phyloP scores from a whole-genome alignment of 164 flowering plant genomes.

The Cinnamomum chago region DNA sequence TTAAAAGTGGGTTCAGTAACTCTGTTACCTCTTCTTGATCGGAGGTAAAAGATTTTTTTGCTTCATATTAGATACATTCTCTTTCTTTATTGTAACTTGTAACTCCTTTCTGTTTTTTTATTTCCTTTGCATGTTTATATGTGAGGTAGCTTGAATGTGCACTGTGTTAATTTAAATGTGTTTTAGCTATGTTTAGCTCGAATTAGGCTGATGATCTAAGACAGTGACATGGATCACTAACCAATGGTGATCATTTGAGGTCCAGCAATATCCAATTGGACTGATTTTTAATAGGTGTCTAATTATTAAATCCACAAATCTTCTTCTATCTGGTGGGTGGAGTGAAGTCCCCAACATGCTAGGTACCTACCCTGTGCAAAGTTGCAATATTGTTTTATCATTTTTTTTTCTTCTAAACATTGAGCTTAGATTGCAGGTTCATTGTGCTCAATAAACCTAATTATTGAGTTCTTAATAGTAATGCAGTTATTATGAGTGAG shows the following conservation, averaged over 20 bases:
- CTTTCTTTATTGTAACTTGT: background rate
- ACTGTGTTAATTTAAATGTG: too few species aligned
- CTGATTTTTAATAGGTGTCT: background rate
- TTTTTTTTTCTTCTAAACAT: background rate
- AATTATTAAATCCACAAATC: background rate
- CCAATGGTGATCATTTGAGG: background rate
- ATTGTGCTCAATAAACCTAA: background rate
- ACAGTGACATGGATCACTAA: too few species aligned
- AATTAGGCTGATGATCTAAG: too few species aligned
- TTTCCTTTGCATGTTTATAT: too few species aligned
- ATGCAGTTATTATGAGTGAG: background rate
- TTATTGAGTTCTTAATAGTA: background rate
- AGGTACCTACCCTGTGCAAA: too few species aligned
- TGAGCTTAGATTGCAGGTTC: background rate
- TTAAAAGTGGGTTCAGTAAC: slow-evolving; percentile 43
- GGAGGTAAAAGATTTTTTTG: background rate
- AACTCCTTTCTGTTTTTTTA: too few species aligned
- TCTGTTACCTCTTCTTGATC: slow-evolving; percentile 24
- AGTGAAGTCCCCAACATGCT: background rate
- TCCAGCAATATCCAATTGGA: background rate
- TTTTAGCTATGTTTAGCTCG: too few species aligned
- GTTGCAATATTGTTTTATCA: background rate
- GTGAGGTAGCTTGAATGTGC: too few species aligned
- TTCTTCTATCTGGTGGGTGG: background rate
- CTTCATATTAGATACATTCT: background rate